A percentile compares a stretch with the other conserved stretches of the same genome.
Conservation (phyloP, 305 asterid species). For the Fraxinus albicans region DNA sequence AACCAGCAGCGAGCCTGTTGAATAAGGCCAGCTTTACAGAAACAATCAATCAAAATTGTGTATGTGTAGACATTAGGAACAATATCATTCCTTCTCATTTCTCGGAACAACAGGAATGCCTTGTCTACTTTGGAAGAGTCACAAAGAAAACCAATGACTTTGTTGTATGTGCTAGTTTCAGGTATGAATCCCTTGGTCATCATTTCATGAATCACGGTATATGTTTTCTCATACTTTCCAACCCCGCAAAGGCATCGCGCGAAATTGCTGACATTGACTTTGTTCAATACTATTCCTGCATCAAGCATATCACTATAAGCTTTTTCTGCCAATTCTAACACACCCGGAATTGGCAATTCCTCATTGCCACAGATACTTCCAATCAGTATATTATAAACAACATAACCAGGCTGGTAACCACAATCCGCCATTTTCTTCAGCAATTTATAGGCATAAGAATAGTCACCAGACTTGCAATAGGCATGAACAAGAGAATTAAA, state of each 20-base stretch:
- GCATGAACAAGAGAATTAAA: slow-evolving; percentile 83
- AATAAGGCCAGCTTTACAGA: slow-evolving; percentile 84
- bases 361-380: slow-evolving; percentile 84
- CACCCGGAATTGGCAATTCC: slow-evolving; percentile 49
- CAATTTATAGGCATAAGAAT: slow-evolving; percentile 76
- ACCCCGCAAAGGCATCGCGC: slow-evolving; percentile 66
- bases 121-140: slow-evolving; percentile 77
- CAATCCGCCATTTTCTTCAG: slow-evolving; percentile 76
- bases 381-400: slow-evolving; percentile 74
- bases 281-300: slow-evolving; percentile 56
- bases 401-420: slow-evolving; percentile 78
- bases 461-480: slow-evolving; percentile 69
- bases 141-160: slow-evolving; percentile 73
- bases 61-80: slow-evolving; percentile 85
- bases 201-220: slow-evolving; percentile 66
- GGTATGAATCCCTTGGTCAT: slow-evolving; percentile 78
- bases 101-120: slow-evolving; percentile 69
- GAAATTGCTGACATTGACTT: slow-evolving; percentile 73
- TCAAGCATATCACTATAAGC: slow-evolving; percentile 74
- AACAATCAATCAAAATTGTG: slow-evolving; percentile 83
- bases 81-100: slow-evolving; percentile 66
- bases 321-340: slow-evolving; percentile 75
- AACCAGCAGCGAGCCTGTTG: slow-evolving; percentile 84
- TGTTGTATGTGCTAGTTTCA: slow-evolving; percentile 77
- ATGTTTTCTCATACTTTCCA: slow-evolving; percentile 74